These are phyloP conservation scores for Lipomyces starkeyi DNA, from an alignment of 805 yeast genomes.

Conservation along the genomic window DNA sequence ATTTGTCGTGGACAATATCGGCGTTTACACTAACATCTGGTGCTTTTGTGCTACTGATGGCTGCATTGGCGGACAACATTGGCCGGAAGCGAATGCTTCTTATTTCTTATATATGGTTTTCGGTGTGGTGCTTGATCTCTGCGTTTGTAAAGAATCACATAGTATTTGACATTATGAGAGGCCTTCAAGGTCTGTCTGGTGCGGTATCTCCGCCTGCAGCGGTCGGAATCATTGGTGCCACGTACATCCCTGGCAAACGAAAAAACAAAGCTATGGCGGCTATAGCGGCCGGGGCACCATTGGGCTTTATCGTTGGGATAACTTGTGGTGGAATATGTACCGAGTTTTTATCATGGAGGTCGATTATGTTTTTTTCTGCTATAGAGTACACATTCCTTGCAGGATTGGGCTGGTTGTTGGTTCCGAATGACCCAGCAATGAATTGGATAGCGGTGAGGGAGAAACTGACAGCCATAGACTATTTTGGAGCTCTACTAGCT, in stretches of 20 bases:
- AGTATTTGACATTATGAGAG: conserved; percentile 51
- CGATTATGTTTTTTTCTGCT: conserved; percentile 51
- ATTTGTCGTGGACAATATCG: conserved; percentile 52
- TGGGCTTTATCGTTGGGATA: conserved; percentile 54
- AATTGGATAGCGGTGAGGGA: conserved; percentile 46
- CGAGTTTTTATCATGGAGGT: conserved; percentile 51
- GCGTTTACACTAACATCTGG: conserved; percentile 53
- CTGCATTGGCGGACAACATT: conserved; percentile 53
- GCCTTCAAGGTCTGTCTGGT: conserved; percentile 52
- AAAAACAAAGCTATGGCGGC: conserved; percentile 42
- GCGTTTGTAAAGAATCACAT: conserved; percentile 43
- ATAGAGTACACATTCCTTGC: conserved; percentile 48
- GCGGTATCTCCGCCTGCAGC: conserved; percentile 56
- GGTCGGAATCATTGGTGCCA: conserved; percentile 53
- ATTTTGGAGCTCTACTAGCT: conserved; percentile 53
- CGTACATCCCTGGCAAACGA: conserved; percentile 42
- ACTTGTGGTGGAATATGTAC: conserved; percentile 54
- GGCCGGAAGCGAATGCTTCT: conserved; percentile 52
- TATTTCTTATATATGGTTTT: conserved; percentile 46
- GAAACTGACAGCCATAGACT: conserved; percentile 50
- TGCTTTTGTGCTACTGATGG: conserved; percentile 52
- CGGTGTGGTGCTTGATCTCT: conserved; percentile 47
- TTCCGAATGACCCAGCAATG: conserved; percentile 49
- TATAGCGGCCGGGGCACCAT: conserved; percentile 57
- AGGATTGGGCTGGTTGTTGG: conserved; percentile 41